Base-by-base conservation (phyloP, 305 asterid genomes). In the Coffea humblotiana region DNA sequence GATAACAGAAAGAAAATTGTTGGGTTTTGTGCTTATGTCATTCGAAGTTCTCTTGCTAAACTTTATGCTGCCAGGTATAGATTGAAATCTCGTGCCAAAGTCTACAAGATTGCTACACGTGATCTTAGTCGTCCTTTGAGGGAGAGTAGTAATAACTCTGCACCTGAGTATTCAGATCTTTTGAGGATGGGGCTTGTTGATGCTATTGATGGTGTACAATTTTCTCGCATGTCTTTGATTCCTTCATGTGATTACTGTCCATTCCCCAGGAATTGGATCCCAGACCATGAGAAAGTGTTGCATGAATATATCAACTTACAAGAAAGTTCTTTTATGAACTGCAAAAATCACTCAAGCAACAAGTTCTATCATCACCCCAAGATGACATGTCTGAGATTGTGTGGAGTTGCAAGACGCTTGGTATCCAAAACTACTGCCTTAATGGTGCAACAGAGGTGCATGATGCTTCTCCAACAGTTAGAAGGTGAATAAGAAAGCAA, bases 111-210 rank as follows among this genome's bases (percentile, higher is more conserved):
- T 76, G 99, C 99, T 54, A 83, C 92, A 0, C 97, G 97, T 58
- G 86, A 90, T 82, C 97, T 95, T 70, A 92, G 97, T 86, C 86
- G 86, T 80, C 97, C 99, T 19, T 72, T 95, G 83, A 90, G 88
- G 85, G 99, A 93, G 64, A 87, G 86, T 79, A 93, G 86, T 67
- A 93, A 90, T 78, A 95, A 92, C 63, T 83, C 96, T 76, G 97
- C 99, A 8, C 99, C 99, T 0, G 98, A 95, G 85, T 95, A 92
- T 86, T 90, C 98, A 14, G 99, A 95, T 81, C 99, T 95, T 72
- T 84, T 95, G 87, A 88, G 99, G 82, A 86, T 92, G 94, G 99
- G 99, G 70, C 93, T 93, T 67, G 97, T 95, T 82, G 98, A 95
- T 81, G 88, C 83, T 72, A 95, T 95, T 40, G 99, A 95, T 78